Conservation (phyloP, 2,329 filamentous ascomycete species). For the Dothistroma septosporum region DNA sequence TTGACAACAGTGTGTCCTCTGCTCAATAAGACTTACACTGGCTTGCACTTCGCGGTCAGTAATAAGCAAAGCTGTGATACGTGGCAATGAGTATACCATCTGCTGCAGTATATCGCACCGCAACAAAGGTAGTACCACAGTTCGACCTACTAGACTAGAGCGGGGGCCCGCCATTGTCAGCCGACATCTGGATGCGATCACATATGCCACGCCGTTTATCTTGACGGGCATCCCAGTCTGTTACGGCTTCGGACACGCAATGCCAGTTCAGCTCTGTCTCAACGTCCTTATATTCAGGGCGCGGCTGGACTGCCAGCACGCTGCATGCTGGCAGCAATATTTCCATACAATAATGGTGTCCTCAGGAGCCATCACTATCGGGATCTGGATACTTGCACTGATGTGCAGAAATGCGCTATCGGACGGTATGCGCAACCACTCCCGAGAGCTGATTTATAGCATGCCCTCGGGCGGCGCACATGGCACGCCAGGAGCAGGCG, state of each 20-base stretch:
- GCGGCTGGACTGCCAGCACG: conserved; percentile 48
- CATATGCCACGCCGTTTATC: conserved; percentile 23
- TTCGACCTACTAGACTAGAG: conserved; percentile 41
- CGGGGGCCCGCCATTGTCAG: conserved; percentile 52
- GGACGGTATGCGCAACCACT: conserved; percentile 46
- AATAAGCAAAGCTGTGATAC: too few species aligned
- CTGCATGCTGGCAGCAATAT: conserved; percentile 51
- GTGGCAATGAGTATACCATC: too few species aligned
- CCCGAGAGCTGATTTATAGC: conserved; percentile 52
- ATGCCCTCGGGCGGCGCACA: conserved; percentile 45
- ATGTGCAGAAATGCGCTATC: conserved; percentile 42
- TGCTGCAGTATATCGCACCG: too few species aligned
- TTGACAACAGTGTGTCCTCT: too few species aligned
- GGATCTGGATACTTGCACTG: conserved; percentile 52
- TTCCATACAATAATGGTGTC: conserved; percentile 58
- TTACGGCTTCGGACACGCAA: conserved; percentile 51
- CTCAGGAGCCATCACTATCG: conserved; percentile 51
- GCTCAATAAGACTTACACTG: too few species aligned
- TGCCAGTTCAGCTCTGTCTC: conserved; percentile 44
- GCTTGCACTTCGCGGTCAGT: too few species aligned
- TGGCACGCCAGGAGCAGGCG: conserved; percentile 52
- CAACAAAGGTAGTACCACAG: background rate
- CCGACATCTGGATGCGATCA: conserved; percentile 1
- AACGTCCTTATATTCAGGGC: conserved; percentile 51
- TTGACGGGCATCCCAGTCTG: conserved; percentile 54